A percentile compares a stretch with the other conserved stretches of the same genome.
Evolutionary conservation across 1,284 basidiomycete genomes (phyloP).

Genomic region (Apiotrichum montevideense): DNA sequence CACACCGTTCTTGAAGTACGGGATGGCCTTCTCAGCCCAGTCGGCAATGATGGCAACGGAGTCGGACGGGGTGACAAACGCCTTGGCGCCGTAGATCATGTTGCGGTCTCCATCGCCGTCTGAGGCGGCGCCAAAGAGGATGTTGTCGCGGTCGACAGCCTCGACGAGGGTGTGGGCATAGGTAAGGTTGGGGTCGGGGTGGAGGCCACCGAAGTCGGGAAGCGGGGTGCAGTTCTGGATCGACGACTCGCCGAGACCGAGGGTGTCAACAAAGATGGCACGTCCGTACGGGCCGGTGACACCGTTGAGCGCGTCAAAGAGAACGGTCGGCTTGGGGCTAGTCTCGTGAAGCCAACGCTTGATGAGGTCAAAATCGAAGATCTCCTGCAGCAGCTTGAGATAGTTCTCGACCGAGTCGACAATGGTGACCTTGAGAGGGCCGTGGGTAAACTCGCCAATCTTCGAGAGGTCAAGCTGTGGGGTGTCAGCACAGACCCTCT

Average conservation of each 20-base stretch:
- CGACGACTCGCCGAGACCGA: slow-evolving; percentile 72
- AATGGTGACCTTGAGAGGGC: slow-evolving; percentile 77
- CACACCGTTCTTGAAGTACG: slow-evolving; percentile 89
- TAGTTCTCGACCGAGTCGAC: slow-evolving; percentile 95
- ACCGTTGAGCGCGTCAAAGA: slow-evolving; percentile 94
- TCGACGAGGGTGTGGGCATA: slow-evolving; percentile 95
- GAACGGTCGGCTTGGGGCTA: slow-evolving; percentile 64
- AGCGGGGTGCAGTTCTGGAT: slow-evolving; percentile 87
- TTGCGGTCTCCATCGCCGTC: slow-evolving; percentile 98
- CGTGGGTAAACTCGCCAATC: slow-evolving; percentile 71
- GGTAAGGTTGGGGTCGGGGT: slow-evolving; percentile 97
- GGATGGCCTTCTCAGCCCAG: slow-evolving; percentile 86
- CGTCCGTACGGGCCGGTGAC: slow-evolving; percentile 95
- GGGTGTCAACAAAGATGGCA: slow-evolving; percentile 76
- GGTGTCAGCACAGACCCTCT: not conserved
- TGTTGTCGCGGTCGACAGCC: slow-evolving; percentile 76
- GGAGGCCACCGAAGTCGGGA: slow-evolving; percentile 93
- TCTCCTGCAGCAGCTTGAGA: slow-evolving; percentile 70
- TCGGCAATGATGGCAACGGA: slow-evolving; percentile 98
- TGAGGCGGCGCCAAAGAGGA: slow-evolving; percentile 90
- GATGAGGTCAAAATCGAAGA: slow-evolving; percentile 94
- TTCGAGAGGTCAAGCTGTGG: slow-evolving; percentile 76
- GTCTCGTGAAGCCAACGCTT: slow-evolving; percentile 72
- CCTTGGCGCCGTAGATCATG: slow-evolving; percentile 98
- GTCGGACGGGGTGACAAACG: slow-evolving; percentile 96